Conservation (phyloP, 2,329 filamentous ascomycete species). For the Ophiostoma sp. region DNA sequence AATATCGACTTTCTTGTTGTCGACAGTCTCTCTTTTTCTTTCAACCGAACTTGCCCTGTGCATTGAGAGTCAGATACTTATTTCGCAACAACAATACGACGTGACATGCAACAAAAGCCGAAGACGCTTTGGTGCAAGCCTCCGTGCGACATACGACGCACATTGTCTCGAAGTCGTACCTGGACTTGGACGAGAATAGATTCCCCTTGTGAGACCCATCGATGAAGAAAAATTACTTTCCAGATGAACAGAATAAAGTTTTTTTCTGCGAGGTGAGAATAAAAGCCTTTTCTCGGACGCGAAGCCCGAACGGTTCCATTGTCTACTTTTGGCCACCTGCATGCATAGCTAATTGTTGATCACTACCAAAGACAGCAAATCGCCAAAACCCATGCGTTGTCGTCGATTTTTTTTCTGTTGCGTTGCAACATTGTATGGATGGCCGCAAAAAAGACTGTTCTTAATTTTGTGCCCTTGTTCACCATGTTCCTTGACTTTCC, state of each 20-base stretch:
- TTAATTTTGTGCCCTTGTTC: slow-evolving; percentile 14
- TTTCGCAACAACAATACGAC: background rate
- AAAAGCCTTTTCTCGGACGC: background rate
- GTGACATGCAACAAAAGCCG: background rate
- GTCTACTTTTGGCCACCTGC: background rate
- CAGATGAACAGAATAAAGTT: background rate
- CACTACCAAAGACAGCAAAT: background rate
- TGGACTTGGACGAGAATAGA: background rate
- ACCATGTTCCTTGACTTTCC: background rate
- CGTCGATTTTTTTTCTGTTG: background rate
- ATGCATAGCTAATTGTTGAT: background rate
- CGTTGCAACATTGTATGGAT: background rate
- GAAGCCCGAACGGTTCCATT: background rate
- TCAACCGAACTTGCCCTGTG: background rate
- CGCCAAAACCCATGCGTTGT: background rate
- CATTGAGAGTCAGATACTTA: background rate
- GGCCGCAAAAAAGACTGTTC: background rate
- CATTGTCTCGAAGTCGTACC: background rate
- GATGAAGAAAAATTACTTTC: background rate
- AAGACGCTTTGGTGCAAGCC: background rate
- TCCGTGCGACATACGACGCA: background rate
- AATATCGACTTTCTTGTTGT: background rate
- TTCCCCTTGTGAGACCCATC: background rate
- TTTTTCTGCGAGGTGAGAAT: too few relatives aligned
- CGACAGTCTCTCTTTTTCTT: background rate